Base-by-base conservation (phyloP, 257 asterid species). In the Lavandula angustifolia region DNA sequence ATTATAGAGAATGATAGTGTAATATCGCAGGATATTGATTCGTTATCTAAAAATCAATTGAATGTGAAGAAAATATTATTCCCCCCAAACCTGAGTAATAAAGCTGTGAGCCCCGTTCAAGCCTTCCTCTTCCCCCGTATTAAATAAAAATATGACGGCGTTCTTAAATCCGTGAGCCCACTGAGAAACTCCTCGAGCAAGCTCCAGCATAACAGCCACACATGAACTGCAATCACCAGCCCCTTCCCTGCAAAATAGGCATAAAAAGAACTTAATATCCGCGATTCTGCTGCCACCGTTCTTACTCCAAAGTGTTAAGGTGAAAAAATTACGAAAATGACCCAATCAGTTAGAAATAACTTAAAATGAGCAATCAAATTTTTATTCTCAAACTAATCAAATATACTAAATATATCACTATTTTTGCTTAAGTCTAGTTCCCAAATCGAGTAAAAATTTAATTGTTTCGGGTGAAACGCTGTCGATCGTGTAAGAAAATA, bases 221-320 rank as follows among this genome's bases (percentile, higher is more conserved):
- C 97, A 90, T 46, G 99, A 94, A 72, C 96, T 90, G 85, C 97
- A 90, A 75, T 94, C 99, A 43, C 99, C 97, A 65, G 97, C 99
- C 60, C 99, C 99, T 84, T 87, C 97, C 73, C 97, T 92, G 78
- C 60, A 76, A 62, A 61, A 50, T 44, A 62, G 16, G 42, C 32
- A 59, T 34, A 61, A 52, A 29, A 33, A 60, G 34, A 53, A 60
- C 40, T 18, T 52, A 41, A 60, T 52, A 35, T 22, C 12, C 33
- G 59, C 11, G 46, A 49, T 53, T 75, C 51, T 31, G 53, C 57
- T 56, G 29, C 38, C 51, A 63, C 10, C 59, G 29, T 7, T 22
- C 31, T 17, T 34, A 67, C 75, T 42, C 10, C 62, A 27, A 10
- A 6, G 5, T 40, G 52, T 62, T 52, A 56, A 70, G 48, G 53